These are phyloP conservation scores for Penicillium longicatenatum DNA, from an alignment of 495 filamentous ascomycete genomes.

Conservation along the genomic window DNA sequence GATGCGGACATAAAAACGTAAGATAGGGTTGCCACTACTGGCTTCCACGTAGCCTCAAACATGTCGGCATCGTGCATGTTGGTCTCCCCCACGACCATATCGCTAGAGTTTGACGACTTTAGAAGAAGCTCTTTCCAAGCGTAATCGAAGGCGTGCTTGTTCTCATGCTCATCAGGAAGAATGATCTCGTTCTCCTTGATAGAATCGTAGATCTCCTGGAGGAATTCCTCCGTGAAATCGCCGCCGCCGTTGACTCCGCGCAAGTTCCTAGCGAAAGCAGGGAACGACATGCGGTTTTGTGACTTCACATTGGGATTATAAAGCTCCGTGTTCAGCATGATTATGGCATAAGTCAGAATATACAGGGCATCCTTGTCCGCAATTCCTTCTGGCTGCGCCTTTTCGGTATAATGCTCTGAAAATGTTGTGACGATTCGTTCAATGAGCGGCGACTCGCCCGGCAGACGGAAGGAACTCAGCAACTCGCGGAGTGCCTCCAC, in stretches of 20 bases:
- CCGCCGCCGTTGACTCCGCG: conserved; percentile 83
- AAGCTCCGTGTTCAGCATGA: conserved; percentile 92
- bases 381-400: conserved; percentile 70
- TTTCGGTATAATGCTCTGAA: conserved; percentile 81
- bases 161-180: conserved; percentile 94
- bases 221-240: conserved; percentile 83
- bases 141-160: conserved; percentile 92
- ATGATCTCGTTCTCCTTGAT: conserved; percentile 96
- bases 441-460: conserved; percentile 90
- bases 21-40: conserved; percentile 89
- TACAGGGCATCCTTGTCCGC: conserved; percentile 88
- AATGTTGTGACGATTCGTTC: conserved; percentile 89
- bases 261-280: conserved; percentile 83
- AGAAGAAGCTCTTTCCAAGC: conserved; percentile 93
- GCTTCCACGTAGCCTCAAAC: conserved; percentile 95
- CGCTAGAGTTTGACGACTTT: conserved; percentile 76
- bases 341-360: conserved; percentile 91
- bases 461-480: conserved; percentile 89
- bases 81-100: conserved; percentile 79
- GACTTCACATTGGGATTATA: conserved; percentile 91
- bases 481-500: conserved; percentile 89
- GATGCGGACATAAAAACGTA: conserved; percentile 99
- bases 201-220: conserved; percentile 85
- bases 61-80: conserved; percentile 97
- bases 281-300: conserved; percentile 75